Evolutionary conservation across 768 basidiomycete genomes (phyloP), one percentile per base, ranked within the genome.

Genomic region (Agaricus sinodeliciosus): DNA sequence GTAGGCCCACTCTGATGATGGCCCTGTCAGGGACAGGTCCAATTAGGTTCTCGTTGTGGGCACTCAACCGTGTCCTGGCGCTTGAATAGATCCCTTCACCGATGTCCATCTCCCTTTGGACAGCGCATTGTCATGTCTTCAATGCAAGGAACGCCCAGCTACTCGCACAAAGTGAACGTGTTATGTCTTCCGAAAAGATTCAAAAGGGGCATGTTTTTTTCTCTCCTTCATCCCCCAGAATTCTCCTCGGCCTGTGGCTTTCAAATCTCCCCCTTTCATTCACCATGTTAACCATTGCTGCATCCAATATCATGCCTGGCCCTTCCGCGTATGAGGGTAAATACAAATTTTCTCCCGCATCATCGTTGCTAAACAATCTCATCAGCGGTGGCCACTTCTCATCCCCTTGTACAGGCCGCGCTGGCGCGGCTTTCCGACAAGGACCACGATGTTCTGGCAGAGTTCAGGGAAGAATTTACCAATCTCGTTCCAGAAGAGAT

Each of bases 1-100:
- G 50, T 44, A 31, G 50, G 43, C 50, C 34, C 50, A 44, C 16
- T 31, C 31, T 51, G 50, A 51, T 51, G 50, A 51, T 51, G 43
- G 12, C 50, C 50, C 43, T 51, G 28, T 13, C 36, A 31, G 49
- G 49, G 49, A 8, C 18, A 12, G 9, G 7, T 34, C 27, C 11
- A 31, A 37, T 37, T 25, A 51, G 42, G 19, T 43, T 44, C 49
- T 8, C 16, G 45, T 39, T 51, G 50, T 51, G 50, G 43, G 43
- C 42, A 37, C 50, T 25, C 19, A 6, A n/a, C 22, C 22, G 22
- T 22, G 22, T 3, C 22, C 22, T 8, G 19, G 34, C 35, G 25
- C 26, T 51, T 44, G 3, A n/a, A 27, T 7, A 51, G 50, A 51
- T 45, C 43, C 41, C 22, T 43, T 34, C 18, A 44, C 25, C 31